Percentiles rank a stretch among this genome's conserved stretches.
Conservation (phyloP, 352 stramenopile species). For the Phytophthora vignae region DNA sequence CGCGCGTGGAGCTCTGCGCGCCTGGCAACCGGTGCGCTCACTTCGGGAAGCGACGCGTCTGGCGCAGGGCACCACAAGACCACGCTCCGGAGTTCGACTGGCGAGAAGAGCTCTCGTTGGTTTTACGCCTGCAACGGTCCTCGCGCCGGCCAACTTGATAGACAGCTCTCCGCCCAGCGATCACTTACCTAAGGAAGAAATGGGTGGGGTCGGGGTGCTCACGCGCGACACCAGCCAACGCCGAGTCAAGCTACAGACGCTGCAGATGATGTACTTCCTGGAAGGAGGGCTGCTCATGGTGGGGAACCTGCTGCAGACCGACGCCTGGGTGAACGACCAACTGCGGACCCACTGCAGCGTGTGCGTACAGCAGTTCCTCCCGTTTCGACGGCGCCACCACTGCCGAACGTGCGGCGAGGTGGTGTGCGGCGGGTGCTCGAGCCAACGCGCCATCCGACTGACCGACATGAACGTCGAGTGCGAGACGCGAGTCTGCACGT, state of each 20-base stretch:
- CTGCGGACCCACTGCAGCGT: slow-evolving; percentile 82
- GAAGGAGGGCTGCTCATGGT: slow-evolving; percentile 78
- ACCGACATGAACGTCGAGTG: slow-evolving; percentile 86
- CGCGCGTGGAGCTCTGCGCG: neutral
- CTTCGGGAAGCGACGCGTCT: slow-evolving; percentile 31
- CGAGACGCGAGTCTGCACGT: slow-evolving; percentile 78
- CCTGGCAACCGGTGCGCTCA: slow-evolving; percentile 31
- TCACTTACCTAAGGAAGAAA: slow-evolving; percentile 10
- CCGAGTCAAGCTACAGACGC: slow-evolving; percentile 26
- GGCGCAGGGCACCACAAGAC: slow-evolving; percentile 20
- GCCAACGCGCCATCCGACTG: slow-evolving; percentile 73
- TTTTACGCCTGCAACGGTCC: slow-evolving; percentile 21
- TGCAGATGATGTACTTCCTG: slow-evolving; percentile 81
- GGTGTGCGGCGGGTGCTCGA: slow-evolving; percentile 77
- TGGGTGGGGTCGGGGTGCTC: slow-evolving; percentile 28
- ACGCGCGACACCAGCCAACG: slow-evolving; percentile 22
- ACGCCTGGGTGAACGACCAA: slow-evolving; percentile 75
- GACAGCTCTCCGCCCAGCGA: neutral
- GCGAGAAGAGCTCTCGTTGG: slow-evolving; percentile 21
- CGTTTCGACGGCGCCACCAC: slow-evolving; percentile 80
- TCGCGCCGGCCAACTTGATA: neutral
- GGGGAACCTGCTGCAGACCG: slow-evolving; percentile 70
- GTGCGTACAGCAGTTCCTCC: slow-evolving; percentile 84
- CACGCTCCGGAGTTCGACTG: slow-evolving; percentile 14
- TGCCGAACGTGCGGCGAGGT: slow-evolving; percentile 84